phyloP scores from a whole-genome alignment of 176 grass and related monocot species.

The Bolboschoenus planiculmis region DNA sequence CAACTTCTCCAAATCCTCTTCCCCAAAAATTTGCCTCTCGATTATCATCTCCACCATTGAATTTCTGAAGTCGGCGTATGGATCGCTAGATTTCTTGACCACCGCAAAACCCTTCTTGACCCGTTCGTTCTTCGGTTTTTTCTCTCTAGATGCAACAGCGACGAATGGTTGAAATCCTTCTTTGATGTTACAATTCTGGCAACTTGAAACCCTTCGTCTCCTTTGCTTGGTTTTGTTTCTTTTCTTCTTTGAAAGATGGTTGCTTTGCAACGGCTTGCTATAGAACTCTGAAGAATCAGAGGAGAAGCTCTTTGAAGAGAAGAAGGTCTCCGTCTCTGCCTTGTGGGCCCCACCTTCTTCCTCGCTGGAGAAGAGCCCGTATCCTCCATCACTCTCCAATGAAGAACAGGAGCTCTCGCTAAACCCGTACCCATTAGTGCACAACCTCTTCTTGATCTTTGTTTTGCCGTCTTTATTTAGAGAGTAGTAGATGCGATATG shows the following conservation, averaged over 20 bases:
- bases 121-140: constrained; percentile 38
- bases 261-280: constrained; percentile 30
- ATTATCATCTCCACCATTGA: constrained; percentile 99
- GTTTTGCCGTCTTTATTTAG: constrained; percentile 18
- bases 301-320: constrained; percentile 84
- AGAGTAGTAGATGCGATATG: constrained; percentile 9
- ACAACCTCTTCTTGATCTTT: constrained; percentile 33
- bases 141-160: constrained; percentile 28
- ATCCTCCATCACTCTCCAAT: constrained; percentile 27
- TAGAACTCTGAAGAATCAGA: constrained; percentile 99
- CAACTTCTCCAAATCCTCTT: constrained; percentile 68
- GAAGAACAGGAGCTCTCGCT: constrained; percentile 46
- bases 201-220: constrained; percentile 32
- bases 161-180: constrained; percentile 66
- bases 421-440: constrained; percentile 64
- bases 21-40: constrained; percentile 56
- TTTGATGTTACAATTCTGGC: constrained; percentile 51
- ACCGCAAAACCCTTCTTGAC: constrained; percentile 60
- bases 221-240: constrained; percentile 3
- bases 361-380: constrained; percentile 69
- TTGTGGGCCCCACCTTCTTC: constrained; percentile 22
- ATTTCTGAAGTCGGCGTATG: constrained; percentile 71
- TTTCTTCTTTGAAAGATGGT: not conserved
- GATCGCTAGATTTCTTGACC: constrained; percentile 76
- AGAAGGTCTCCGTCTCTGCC: constrained; percentile 56